phyloP scores from a whole-genome alignment of 2,329 filamentous ascomycete genomes.

The Thielaviopsis ethacetica region DNA sequence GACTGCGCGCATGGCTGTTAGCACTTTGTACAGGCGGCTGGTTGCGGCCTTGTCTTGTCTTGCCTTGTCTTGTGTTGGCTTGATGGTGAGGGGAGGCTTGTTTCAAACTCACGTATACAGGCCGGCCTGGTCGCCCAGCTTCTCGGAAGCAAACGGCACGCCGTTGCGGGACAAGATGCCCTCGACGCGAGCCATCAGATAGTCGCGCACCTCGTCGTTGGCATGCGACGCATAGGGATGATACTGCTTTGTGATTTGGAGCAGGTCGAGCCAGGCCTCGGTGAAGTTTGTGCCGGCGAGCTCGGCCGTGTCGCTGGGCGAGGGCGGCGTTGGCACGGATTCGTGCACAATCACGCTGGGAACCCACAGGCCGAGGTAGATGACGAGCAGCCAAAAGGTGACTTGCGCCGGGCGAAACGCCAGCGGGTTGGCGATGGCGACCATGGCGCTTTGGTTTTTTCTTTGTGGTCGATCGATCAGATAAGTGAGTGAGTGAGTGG shows the following conservation, averaged over 20 bases:
- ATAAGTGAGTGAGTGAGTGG: too few species aligned
- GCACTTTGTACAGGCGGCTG: too few species aligned
- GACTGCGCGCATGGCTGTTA: not conserved
- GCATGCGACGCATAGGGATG: slow-evolving; percentile 79
- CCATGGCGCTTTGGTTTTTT: not conserved
- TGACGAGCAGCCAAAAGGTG: slow-evolving; percentile 56
- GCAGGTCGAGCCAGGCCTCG: slow-evolving; percentile 74
- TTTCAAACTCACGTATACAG: slow-evolving; percentile 10
- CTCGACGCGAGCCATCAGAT: slow-evolving; percentile 54
- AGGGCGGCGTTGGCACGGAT: slow-evolving; percentile 43
- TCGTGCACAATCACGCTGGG: slow-evolving; percentile 60
- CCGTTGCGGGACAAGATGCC: slow-evolving; percentile 50
- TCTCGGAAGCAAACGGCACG: slow-evolving; percentile 29
- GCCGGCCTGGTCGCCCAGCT: slow-evolving; percentile 11
- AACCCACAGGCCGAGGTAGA: slow-evolving; percentile 65
- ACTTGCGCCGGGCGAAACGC: slow-evolving; percentile 71
- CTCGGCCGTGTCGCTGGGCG: slow-evolving; percentile 36
- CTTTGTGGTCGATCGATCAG: too few species aligned
- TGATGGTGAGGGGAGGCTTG: too few species aligned
- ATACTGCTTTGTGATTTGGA: slow-evolving; percentile 54
- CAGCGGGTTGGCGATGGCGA: slow-evolving; percentile 33
- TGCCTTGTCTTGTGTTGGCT: too few species aligned
- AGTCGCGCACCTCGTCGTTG: slow-evolving; percentile 68
- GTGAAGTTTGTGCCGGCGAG: slow-evolving; percentile 59
- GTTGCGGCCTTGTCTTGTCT: too few species aligned